A percentile compares a stretch with the other conserved stretches of the same genome.
These are phyloP conservation scores for Kuraishia floccosa DNA, from an alignment of 805 yeast species.

Conservation along the genomic window DNA sequence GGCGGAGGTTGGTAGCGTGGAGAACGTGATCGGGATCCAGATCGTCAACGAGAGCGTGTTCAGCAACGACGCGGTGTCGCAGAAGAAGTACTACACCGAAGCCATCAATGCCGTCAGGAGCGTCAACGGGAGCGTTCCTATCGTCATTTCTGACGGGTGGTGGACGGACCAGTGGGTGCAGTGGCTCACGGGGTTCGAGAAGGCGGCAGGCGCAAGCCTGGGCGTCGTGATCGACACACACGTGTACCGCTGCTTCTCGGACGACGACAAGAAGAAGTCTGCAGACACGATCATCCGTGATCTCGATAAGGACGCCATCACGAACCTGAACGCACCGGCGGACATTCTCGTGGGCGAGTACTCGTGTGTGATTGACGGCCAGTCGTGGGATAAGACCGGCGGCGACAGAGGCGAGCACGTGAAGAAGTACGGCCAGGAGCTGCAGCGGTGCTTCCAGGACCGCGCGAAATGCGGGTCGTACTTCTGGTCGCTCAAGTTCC, in stretches of 20 bases:
- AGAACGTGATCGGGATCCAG: constrained; percentile 75
- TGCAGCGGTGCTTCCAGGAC: constrained; percentile 32
- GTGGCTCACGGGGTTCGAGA: constrained; percentile 39
- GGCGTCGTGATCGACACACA: constrained; percentile 80
- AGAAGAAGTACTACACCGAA: constrained; percentile 48
- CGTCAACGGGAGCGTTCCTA: constrained; percentile 47
- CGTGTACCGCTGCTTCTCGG: constrained; percentile 77
- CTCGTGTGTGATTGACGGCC: constrained; percentile 75
- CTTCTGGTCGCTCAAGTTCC: constrained; percentile 88
- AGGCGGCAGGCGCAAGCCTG: constrained; percentile 20
- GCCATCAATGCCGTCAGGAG: constrained; percentile 53
- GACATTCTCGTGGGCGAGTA: constrained; percentile 85
- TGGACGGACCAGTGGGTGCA: constrained; percentile 70
- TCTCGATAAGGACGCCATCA: constrained; percentile 35
- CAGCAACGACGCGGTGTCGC: constrained; percentile 38
- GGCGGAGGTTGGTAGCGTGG: constrained; percentile 38
- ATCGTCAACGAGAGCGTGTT: constrained; percentile 77
- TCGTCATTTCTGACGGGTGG: constrained; percentile 91
- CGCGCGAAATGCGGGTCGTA: constrained; percentile 62
- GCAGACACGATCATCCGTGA: constrained; percentile 56
- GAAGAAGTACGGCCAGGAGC: constrained; percentile 46
- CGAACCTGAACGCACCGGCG: constrained; percentile 30
- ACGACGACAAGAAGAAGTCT: constrained; percentile 51
- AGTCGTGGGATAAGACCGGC: constrained; percentile 50
- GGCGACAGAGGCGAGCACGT: constrained; percentile 44